Conservation (phyloP, 768 basidiomycete genomes). For the Panellus pusillus region DNA sequence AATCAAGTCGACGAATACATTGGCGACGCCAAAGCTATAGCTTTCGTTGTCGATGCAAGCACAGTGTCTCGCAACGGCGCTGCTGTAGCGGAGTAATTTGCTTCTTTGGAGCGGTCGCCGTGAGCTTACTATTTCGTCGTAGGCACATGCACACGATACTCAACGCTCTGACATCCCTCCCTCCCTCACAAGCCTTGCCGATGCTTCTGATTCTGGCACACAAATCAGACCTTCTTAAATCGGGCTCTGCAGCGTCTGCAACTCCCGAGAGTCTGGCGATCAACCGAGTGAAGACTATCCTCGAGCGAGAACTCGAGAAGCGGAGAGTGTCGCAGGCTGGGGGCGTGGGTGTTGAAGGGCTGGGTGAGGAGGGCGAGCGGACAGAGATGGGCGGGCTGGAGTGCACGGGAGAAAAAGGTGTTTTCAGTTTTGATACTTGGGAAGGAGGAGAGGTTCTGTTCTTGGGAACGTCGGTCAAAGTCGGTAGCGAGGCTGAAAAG, state of each 20-base stretch:
- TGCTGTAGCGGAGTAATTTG: constrained; percentile 75
- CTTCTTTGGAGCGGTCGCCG: constrained; percentile 1
- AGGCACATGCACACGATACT: constrained; percentile 77
- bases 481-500: constrained; percentile 35
- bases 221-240: constrained; percentile 71
- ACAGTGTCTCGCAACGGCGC: constrained; percentile 75
- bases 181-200: constrained; percentile 66
- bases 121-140: constrained; percentile 9
- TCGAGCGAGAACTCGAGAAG: constrained; percentile 85
- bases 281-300: constrained; percentile 69
- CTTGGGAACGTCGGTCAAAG: constrained; percentile 54
- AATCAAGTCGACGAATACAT: constrained; percentile 72
- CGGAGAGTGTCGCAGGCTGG: constrained; percentile 62
- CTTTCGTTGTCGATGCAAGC: constrained; percentile 80
- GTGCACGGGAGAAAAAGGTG: constrained; percentile 52
- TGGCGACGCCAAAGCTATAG: constrained; percentile 59
- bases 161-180: constrained; percentile 67
- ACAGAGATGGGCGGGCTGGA: constrained; percentile 76
- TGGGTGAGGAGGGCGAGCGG: constrained; percentile 67
- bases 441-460: constrained; percentile 81
- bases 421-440: constrained; percentile 79
- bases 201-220: constrained; percentile 70
- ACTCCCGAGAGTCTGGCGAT: constrained; percentile 51
- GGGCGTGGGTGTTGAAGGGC: constrained; percentile 69
- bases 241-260: constrained; percentile 36